Base-by-base conservation (phyloP, 169 alveolate species). In the Plasmodium vinckei region DNA sequence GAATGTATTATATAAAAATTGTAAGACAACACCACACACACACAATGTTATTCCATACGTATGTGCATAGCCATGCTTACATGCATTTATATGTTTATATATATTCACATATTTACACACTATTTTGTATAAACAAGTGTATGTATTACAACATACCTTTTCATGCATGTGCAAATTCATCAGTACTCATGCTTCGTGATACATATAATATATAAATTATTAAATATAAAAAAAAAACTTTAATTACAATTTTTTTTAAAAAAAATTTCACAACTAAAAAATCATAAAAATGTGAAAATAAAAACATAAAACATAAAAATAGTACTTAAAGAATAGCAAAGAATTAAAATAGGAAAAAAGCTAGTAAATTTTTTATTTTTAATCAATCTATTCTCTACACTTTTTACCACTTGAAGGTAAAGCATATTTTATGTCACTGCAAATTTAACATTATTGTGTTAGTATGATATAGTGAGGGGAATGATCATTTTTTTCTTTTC, bases 221-320 rank as follows among this genome's bases (percentile, higher is more conserved):
- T 25, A 23, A 7, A 9, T 21, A 61, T 27, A 61, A 13, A 23
- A 61, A 61, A 61, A 57, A 57, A 57, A 57, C 9, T 57, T 19
- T 1, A 57, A 57, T 21, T 61, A 25, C 21, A 10, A 1, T 10
- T 33, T 23, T 9, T 46, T 23, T 9, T 46, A 9, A 46, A 7
- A 39, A 61, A 61, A 61, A 19, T 61, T 61, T 10, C 13, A 61
- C 71, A 61, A 61, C 71, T 10, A 19, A 12, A 9, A 9, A 25
- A 25, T 25, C 49, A 19, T 23, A 23, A 2, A 25, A 25, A 61
- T 10, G 42, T 33, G 42, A 33, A 33, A 33, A 33, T 33, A 33
- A 33, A 33, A 33, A 33, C 42, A 33, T 2, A 33, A 33, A 33
- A 33, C 5, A 33, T 33, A 33, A 33, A 3, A 33, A 33, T 33